Base-by-base conservation (phyloP, 2,329 filamentous ascomycete species). In the Phialophora verrucosa region DNA sequence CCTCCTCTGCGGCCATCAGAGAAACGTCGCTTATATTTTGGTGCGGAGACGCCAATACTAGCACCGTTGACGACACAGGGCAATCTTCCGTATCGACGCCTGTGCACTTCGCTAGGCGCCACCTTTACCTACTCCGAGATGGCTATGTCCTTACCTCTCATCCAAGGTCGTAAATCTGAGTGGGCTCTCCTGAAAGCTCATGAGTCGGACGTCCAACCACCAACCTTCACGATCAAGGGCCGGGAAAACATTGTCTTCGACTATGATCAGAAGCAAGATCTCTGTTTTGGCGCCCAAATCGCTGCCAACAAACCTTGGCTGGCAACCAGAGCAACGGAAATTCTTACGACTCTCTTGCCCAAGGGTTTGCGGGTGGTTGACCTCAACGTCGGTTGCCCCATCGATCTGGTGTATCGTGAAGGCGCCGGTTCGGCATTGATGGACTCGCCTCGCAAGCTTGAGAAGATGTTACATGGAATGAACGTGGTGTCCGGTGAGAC, bases 91-190 rank as follows among this genome's bases (percentile, higher is more conserved):
- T 99, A 97, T 82, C 90, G 95, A 64, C 88, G 95, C 58, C 86
- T 99, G 32, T 97, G 93, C 75, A 89, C 92, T 12, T 90, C 93
- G 63, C 85, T 98, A 27, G 95, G 95, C 42, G 93, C 93, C 31
- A 91, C 97, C 75, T 84, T 96, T 57, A 99, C 95, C 0, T 99
- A 97, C 82, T 98, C 94, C 0, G 95, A 99, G 79, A 99, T 99
- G 95, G 95, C 94, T 3, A 91, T 99, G 86, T 89, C 92, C 31
- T 82, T 96, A 78, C 93, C 94, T 10, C 81, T 99, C 50, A 85
- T 99, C 5, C 93, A 97, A 78, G 95, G 95, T 42, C 87, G 91
- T 70, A 96, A 94, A 79, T 85, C 89, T 1, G 95, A 99, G 81
- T 99, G 95, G 95, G 93, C 95, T 23, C 83, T 99, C 63, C 87